phyloP scores from a whole-genome alignment of 768 basidiomycete genomes.

The Naganishia antarctica region DNA sequence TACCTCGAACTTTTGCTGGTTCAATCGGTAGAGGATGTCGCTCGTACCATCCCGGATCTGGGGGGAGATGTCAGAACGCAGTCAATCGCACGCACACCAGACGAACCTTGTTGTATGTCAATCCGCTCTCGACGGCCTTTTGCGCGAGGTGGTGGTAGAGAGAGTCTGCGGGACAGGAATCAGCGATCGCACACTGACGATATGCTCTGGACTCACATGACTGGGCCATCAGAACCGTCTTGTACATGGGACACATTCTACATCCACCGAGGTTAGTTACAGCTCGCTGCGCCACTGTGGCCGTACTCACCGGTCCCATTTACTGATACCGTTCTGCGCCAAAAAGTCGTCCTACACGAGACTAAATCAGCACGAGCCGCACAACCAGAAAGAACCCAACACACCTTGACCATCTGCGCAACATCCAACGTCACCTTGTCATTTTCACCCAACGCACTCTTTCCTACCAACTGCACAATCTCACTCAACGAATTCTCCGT shows the following conservation, averaged over 20 bases:
- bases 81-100: conserved; percentile 7
- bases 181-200: background rate
- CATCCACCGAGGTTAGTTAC: background rate
- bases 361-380: conserved; percentile 9
- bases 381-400: background rate
- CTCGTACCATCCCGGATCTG: conserved; percentile 73
- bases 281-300: background rate
- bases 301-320: conserved; percentile 65
- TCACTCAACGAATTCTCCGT: conserved; percentile 98
- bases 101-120: conserved; percentile 58
- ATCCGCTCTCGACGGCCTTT: conserved; percentile 73
- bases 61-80: background rate
- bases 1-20: conserved; percentile 99
- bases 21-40: conserved; percentile 94
- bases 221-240: conserved; percentile 85
- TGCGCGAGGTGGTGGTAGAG: conserved; percentile 70
- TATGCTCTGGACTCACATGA: conserved; percentile 45
- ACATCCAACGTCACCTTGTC: conserved; percentile 99
- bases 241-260: conserved; percentile 95
- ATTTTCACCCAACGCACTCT: conserved; percentile 90
- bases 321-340: conserved; percentile 79
- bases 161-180: background rate
- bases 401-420: conserved; percentile 80
- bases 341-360: conserved; percentile 69
- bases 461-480: conserved; percentile 98